phyloP scores from a whole-genome alignment of 1,284 basidiomycete species.

The Sphagnurus paluster region DNA sequence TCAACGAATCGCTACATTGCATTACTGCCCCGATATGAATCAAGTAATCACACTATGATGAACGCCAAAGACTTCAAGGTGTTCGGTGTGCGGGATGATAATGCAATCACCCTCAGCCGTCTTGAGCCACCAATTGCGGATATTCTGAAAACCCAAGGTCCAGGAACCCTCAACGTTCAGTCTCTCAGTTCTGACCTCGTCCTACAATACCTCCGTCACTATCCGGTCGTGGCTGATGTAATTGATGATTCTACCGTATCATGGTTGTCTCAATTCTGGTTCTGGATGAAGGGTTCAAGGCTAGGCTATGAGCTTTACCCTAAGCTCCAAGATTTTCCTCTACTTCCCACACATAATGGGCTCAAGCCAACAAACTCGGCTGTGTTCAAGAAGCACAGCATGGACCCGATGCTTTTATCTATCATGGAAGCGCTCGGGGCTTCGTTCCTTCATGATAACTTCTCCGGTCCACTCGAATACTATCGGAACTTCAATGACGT shows the following conservation, averaged over 20 bases:
- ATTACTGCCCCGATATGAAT: slow-evolving; percentile 14
- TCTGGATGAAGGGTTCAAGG: slow-evolving; percentile 29
- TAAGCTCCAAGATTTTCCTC: slow-evolving; percentile 21
- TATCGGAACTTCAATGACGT: slow-evolving; percentile 22
- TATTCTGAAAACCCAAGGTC: slow-evolving; percentile 23
- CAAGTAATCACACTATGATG: slow-evolving; percentile 24
- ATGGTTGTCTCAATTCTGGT: slow-evolving; percentile 38
- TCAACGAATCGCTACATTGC: slow-evolving; percentile 22
- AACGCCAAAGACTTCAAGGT: slow-evolving; percentile 26
- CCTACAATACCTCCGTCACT: slow-evolving; percentile 28
- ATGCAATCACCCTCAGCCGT: slow-evolving; percentile 27
- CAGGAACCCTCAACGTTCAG: slow-evolving; percentile 29
- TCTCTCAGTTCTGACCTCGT: slow-evolving; percentile 24
- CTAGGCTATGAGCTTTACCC: slow-evolving; percentile 22
- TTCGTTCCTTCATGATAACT: slow-evolving; percentile 25
- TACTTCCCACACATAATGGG: slow-evolving; percentile 32
- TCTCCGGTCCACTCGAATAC: slow-evolving; percentile 19
- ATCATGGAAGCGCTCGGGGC: slow-evolving; percentile 24
- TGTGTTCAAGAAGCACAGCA: slow-evolving; percentile 25
- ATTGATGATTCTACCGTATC: slow-evolving; percentile 12
- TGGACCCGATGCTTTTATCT: slow-evolving; percentile 20
- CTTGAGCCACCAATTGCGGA: slow-evolving; percentile 23
- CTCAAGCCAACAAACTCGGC: slow-evolving; percentile 23
- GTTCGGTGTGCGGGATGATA: slow-evolving; percentile 30
- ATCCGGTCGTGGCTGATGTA: slow-evolving; percentile 11